Evolutionary conservation across 2,329 filamentous ascomycete species (phyloP), one percentile per base, ranked within the genome.

Genomic region (Plenodomus lindquistii): DNA sequence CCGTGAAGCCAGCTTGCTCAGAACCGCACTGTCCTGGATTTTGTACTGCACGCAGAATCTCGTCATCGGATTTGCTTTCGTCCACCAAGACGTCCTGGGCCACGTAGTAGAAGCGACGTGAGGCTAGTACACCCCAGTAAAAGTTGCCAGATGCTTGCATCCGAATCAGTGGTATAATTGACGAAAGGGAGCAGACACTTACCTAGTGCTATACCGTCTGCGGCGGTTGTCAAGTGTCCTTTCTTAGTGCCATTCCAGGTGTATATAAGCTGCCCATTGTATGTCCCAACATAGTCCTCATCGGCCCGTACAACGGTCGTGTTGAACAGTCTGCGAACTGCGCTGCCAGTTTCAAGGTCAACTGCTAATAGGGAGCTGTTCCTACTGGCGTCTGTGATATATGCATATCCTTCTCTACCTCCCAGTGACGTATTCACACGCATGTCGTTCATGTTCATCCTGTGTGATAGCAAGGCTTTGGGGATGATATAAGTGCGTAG

Each of bases 361-460:
- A 76, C 65, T 3, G 72, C 63, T n/a, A 75, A 39, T 4, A 77
- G 53, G 9, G 70, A 74, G 34, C 70, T 70, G 19, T 66, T 64
- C 5, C 59, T 64, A 31, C 67, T 71, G 16, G 68, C 73, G 47
- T 77, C 74, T 4, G 74, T 73, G 29, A 77, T 64, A 44, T 76
- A 77, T 0, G 73, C 74, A 40, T 69, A 75, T 5, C 73, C 73
- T 18, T 59, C 61, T 3, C 63, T 38, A 31, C 55, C 62, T 7
- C 73, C 73, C 15, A 75, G 63, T 2, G 73, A 75, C 40, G 73
- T 75, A 54, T 77, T 77, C 59, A 77, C 69, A 16, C 73, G 67
- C 34, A 77, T 55, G 48, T 77, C 75, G 42, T 77, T 77, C 50
- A 70, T 62, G 29, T 76, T 76, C 48, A 69, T 71, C 21, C 60